These are phyloP conservation scores for Trichoderma sp. DNA, from an alignment of 2,329 filamentous ascomycete genomes.

Conservation along the genomic window DNA sequence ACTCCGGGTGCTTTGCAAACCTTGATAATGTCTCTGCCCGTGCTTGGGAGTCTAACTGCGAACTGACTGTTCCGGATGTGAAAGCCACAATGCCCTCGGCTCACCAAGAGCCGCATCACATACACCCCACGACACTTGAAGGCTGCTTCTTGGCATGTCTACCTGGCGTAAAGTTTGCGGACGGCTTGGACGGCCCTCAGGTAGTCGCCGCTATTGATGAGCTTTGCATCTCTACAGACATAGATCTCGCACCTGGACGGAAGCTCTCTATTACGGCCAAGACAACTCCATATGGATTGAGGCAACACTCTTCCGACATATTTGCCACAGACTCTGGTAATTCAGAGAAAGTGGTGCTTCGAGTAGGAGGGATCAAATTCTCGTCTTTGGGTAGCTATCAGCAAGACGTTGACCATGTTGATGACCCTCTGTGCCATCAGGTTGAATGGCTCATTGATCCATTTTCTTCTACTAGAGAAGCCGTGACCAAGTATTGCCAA, in stretches of 20 bases:
- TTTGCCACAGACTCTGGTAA: not conserved
- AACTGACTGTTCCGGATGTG: constrained; percentile 19
- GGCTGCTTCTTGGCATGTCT: constrained; percentile 16
- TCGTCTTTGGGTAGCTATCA: constrained; percentile 14
- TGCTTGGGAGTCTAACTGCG: constrained; percentile 13
- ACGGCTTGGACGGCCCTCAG: not conserved
- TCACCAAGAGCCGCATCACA: constrained; percentile 19
- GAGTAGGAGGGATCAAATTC: constrained; percentile 12
- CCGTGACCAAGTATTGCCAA: constrained; percentile 2
- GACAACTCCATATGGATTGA: constrained; percentile 4
- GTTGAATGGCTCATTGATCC: constrained; percentile 17
- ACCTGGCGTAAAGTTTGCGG: not conserved
- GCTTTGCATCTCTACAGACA: constrained; percentile 15
- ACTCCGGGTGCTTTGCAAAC: constrained; percentile 18
- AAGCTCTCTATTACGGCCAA: constrained; percentile 8
- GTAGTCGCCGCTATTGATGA: constrained; percentile 17
- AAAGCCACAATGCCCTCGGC: constrained; percentile 16
- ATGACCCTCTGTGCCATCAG: constrained; percentile 4
- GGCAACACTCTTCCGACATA: constrained; percentile 14
- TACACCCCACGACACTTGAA: constrained; percentile 21
- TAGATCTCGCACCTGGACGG: constrained; percentile 11
- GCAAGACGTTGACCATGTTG: not conserved
- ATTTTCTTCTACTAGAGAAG: not conserved
- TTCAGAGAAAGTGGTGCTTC: not conserved
- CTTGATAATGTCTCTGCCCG: constrained; percentile 6